A percentile compares a stretch with the other conserved stretches of the same genome.
Conservation (phyloP, 176 grass and related monocot species). For the Eragrostis nindensis region DNA sequence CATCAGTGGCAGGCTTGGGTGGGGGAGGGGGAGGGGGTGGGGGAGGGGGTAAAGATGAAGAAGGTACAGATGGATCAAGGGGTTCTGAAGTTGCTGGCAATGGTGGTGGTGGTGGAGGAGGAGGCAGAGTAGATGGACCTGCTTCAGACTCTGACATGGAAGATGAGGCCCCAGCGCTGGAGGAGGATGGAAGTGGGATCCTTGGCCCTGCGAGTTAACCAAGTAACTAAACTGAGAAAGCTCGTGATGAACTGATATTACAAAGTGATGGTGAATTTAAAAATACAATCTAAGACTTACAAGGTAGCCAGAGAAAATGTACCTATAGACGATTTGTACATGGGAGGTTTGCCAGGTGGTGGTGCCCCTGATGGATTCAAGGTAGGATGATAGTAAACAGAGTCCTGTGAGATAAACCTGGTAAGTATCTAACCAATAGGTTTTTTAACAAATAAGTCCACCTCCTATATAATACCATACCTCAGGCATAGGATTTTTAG, state of each 20-base stretch:
- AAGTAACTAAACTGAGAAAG: slow-evolving; percentile 41
- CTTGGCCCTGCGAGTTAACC: slow-evolving; percentile 61
- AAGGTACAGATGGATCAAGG: slow-evolving; percentile 47
- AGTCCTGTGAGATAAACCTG: slow-evolving; percentile 59
- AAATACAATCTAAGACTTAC: neutral
- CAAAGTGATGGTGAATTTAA: neutral
- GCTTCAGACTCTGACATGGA: slow-evolving; percentile 70
- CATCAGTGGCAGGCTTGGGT: slow-evolving; percentile 46
- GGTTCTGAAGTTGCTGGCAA: slow-evolving; percentile 62
- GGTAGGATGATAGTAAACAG: slow-evolving; percentile 89
- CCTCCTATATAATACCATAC: slow-evolving; percentile 40
- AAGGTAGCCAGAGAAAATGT: slow-evolving; percentile 12
- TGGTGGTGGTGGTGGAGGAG: slow-evolving; percentile 75
- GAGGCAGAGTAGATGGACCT: slow-evolving; percentile 67
- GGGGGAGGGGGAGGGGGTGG: slow-evolving; percentile 61
- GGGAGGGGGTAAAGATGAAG: slow-evolving; percentile 57
- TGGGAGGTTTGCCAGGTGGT: slow-evolving; percentile 87
- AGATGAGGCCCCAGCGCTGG: slow-evolving; percentile 57
- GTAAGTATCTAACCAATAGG: slow-evolving; percentile 41
- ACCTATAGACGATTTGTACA: slow-evolving; percentile 96
- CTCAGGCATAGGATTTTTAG: slow-evolving; percentile 77
- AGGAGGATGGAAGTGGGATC: slow-evolving; percentile 66
- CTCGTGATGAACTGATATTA: neutral
- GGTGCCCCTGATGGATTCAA: slow-evolving; percentile 91
- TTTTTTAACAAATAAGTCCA: slow-evolving; percentile 21